Conservation (phyloP, 495 filamentous ascomycete genomes). For the Penicillium coffeae region DNA sequence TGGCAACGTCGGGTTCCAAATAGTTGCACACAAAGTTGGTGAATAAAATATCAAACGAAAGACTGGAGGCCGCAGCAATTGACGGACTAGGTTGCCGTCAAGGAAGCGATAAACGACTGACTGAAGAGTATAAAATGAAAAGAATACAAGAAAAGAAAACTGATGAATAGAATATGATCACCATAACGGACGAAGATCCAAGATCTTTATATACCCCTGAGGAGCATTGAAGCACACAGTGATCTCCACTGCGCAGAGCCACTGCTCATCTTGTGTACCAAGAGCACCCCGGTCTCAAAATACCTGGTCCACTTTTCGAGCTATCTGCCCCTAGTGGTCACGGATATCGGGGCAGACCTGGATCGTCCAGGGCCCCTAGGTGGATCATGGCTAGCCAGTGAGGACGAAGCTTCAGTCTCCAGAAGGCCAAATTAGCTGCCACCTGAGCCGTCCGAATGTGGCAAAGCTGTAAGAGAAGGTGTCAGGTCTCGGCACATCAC, state of each 20-base stretch:
- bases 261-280: background rate
- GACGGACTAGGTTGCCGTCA: conserved; percentile 20
- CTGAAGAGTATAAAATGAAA: conserved; percentile 24
- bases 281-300: conserved; percentile 21
- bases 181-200: conserved; percentile 22
- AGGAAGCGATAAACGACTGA: conserved; percentile 37
- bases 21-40: conserved; percentile 11
- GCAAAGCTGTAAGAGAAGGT: conserved; percentile 17
- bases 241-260: background rate
- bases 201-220: conserved; percentile 45
- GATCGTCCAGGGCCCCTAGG: conserved; percentile 15
- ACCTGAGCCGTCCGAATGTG: conserved; percentile 15
- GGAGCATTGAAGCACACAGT: background rate
- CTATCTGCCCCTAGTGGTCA: conserved; percentile 20
- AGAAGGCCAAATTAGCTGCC: conserved; percentile 5
- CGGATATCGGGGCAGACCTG: conserved; percentile 16
- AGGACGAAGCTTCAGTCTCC: conserved; percentile 8
- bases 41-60: conserved; percentile 18
- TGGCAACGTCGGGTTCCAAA: conserved; percentile 6
- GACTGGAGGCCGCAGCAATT: conserved; percentile 9
- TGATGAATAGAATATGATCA: conserved; percentile 15
- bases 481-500: conserved; percentile 8
- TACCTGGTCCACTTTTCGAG: conserved; percentile 19
- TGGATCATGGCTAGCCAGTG: conserved; percentile 18
- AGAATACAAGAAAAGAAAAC: conserved; percentile 20